These are phyloP conservation scores for Candida sp. DNA, from an alignment of 1,139 yeast genomes.

Conservation along the genomic window DNA sequence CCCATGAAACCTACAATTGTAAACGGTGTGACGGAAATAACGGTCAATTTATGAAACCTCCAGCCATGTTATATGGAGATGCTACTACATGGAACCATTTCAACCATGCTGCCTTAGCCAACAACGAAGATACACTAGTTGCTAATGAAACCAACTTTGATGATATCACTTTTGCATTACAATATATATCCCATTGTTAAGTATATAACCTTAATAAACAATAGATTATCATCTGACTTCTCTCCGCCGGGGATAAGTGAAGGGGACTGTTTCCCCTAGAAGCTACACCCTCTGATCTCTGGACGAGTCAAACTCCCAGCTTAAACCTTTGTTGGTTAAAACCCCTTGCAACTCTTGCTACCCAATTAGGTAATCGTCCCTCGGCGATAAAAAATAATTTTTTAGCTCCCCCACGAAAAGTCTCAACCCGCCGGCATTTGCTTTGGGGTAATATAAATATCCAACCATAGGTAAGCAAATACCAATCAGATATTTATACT, in stretches of 20 bases:
- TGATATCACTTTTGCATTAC: conserved; percentile 86
- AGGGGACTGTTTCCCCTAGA: too few species aligned
- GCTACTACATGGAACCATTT: conserved; percentile 98
- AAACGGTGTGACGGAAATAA: conserved; percentile 62
- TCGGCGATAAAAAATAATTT: too few species aligned
- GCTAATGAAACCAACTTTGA: conserved; percentile 67
- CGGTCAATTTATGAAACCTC: conserved; percentile 63
- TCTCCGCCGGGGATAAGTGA: too few species aligned
- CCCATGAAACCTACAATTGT: conserved; percentile 92
- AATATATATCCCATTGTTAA: conserved; percentile 74
- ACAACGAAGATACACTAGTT: conserved; percentile 73
- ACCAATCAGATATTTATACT: too few species aligned
- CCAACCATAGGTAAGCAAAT: conserved; percentile 1
- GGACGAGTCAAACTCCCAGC: too few species aligned
- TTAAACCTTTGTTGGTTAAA: too few species aligned
- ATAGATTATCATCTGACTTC: too few species aligned
- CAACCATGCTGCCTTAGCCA: conserved; percentile 53
- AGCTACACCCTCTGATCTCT: too few species aligned
- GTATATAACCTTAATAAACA: neutral
- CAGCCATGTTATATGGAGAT: conserved; percentile 96
- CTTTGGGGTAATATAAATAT: neutral
- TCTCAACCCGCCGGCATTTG: neutral
- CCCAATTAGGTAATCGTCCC: neutral
- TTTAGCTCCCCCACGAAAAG: neutral
- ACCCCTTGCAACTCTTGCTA: neutral